A percentile compares a stretch with the other conserved stretches of the same genome.
phyloP scores from a whole-genome alignment of 306 rosid species.

The Cucurbita maxima region DNA sequence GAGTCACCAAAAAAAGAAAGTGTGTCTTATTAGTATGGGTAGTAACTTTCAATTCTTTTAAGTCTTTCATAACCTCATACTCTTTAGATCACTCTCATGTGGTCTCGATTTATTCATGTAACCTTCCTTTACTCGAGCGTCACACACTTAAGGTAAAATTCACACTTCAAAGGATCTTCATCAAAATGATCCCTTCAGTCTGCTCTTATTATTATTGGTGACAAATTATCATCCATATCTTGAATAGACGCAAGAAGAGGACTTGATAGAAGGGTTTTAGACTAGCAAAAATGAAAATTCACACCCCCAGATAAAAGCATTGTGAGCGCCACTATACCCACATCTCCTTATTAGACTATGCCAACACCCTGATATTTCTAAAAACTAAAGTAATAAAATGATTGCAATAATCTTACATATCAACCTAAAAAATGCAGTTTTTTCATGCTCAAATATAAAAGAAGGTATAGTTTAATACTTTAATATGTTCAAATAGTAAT shows the following conservation, averaged over 20 bases:
- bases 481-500: background rate
- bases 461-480: background rate
- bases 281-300: background rate
- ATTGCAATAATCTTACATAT: background rate
- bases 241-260: background rate
- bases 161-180: background rate
- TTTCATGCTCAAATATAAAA: background rate
- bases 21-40: too few relatives aligned
- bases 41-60: too few relatives aligned
- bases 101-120: too few relatives aligned
- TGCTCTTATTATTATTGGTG: background rate
- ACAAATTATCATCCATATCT: background rate
- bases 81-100: too few relatives aligned
- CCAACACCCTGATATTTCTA: background rate
- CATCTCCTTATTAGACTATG: background rate
- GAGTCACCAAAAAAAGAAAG: too few relatives aligned
- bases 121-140: too few relatives aligned
- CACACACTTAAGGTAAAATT: background rate
- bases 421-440: background rate
- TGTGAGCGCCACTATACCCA: background rate
- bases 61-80: too few relatives aligned
- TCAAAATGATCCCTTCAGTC: background rate
- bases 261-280: background rate
- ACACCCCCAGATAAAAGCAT: background rate
- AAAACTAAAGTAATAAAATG: background rate